These are phyloP conservation scores for Claviceps arundinis DNA, from an alignment of 2,329 filamentous ascomycete species.

Conservation along the genomic window DNA sequence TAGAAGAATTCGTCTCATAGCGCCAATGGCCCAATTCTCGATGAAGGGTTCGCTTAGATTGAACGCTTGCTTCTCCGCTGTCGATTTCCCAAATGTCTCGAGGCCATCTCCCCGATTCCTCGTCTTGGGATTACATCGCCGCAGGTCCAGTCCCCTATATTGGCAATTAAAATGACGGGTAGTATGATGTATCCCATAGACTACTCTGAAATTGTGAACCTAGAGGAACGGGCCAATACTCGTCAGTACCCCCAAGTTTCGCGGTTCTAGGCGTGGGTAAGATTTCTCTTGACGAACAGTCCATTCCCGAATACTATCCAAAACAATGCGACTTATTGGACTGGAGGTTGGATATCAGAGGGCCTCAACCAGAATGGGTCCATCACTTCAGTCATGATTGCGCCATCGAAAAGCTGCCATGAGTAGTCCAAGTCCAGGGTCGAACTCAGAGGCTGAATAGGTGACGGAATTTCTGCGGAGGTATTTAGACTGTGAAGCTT, in stretches of 20 bases:
- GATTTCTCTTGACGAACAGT: neutral
- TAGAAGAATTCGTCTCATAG: neutral
- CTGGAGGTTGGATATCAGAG: neutral
- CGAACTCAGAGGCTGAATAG: conserved; percentile 6
- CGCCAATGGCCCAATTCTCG: neutral
- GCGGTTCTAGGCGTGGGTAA: too few relatives aligned
- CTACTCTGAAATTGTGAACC: too few relatives aligned
- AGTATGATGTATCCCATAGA: too few relatives aligned
- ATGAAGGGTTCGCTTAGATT: neutral
- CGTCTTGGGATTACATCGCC: too few relatives aligned
- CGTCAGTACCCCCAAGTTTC: neutral
- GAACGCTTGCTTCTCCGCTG: neutral
- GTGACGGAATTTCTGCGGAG: neutral
- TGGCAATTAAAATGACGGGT: too few relatives aligned
- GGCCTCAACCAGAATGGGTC: conserved; percentile 2
- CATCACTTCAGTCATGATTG: conserved; percentile 5
- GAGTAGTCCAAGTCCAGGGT: conserved; percentile 8
- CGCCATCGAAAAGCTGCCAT: conserved; percentile 11
- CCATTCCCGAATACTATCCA: neutral
- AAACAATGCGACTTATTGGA: neutral
- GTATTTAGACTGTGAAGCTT: conserved; percentile 12
- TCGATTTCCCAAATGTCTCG: neutral
- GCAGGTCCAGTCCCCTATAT: too few relatives aligned
- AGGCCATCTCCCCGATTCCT: too few relatives aligned
- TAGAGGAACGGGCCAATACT: too few relatives aligned